Base-by-base conservation (phyloP, 2,329 filamentous ascomycete species). In the Monascus ruber region DNA sequence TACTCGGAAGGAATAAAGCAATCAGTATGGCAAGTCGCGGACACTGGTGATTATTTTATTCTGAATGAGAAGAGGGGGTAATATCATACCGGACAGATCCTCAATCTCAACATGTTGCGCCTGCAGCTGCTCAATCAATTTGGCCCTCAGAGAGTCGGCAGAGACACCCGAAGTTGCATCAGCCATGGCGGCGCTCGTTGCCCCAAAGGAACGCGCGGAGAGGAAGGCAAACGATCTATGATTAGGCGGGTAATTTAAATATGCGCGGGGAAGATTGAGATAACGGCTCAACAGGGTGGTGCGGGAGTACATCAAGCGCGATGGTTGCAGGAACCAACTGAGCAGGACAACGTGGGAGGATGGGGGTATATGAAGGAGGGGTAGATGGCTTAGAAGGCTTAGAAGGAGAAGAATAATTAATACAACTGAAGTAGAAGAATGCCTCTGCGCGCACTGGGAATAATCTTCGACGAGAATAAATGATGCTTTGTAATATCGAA, bases 31-130 rank as follows among this genome's bases (percentile, higher is more conserved):
- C 2, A 3, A 17, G 17, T 17, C 17, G 17, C 17, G 3, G 17
- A 17, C 17, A 17, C 17, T 17, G 17, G 17, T 17, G 17, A 17
- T 17, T 17, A 17, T 17, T 17, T 17, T 17, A 17, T 17, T 17
- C 17, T 2, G 17, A 17, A 24, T 25, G 27, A 31, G 24, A 29
- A 31, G 24, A 39, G 43, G 41, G 43, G 40, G 37, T 26, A 28
- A 47, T 8, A 28, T 59, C 70, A 42, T 75, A 94, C 88, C 89
- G 47, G 87, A 94, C 71, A 94, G 79, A 66, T 96, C 89, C 47
- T 85, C 83, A 51, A 95, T 86, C 54, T 91, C 81, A 47, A 94
- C 86, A 66, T 93, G 77, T 26, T 73, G 72, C 24, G 87, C 86
- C 41, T 77, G 72, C 39, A 95, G 71, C 47, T 79, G 77, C 51